Evolutionary conservation across 2,329 filamentous ascomycete genomes (phyloP), one percentile per base, ranked within the genome.

Genomic region (Aureobasidium sp.): DNA sequence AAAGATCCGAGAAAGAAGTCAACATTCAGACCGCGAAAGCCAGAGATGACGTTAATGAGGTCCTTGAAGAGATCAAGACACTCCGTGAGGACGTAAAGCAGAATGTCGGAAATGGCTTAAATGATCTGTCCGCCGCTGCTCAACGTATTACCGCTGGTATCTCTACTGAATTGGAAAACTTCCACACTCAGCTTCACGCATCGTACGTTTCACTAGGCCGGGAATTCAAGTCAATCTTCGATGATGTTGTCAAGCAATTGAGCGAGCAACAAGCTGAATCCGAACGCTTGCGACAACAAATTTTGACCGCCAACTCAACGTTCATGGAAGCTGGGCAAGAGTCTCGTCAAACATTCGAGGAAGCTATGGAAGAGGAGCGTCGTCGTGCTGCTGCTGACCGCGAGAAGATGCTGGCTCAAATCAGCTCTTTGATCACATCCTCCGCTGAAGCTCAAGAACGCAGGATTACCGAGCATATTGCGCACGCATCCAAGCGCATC

Each of bases 91-190:
- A 90, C 59, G 90, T 97, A 57, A 97, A 97, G 78, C 80, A 84
- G 53, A 88, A 88, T 65, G 90, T 97, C 52, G 90, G 90, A 2
- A 87, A 91, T 70, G 93, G 92, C 9, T 79, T 97, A 47, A 87
- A 90, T 69, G 87, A 90, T 29, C 85, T 97, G 26, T 91, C 91
- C 2, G 83, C 83, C 12, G 91, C 92, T 10, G 91, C 93, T 1
- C 90, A 93, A 75, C 87, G 88, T 61, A 97, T 97, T 65, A 91
- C 91, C 0, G 89, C 87, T 13, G 93, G 95, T 68, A 92, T 97
- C 52, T 84, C 96, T 63, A 87, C 84, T 63, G 93, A 97, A 74
- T 82, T 99, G 64, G 84, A 86, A 36, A 82, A 83, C n/a, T 95
- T 97, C 70, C 91, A 97, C 73, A 84, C 80, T 55, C 86, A 93